These are phyloP conservation scores for Vanilla planifolia DNA, from an alignment of 106 monocot genomes.

Conservation along the genomic window DNA sequence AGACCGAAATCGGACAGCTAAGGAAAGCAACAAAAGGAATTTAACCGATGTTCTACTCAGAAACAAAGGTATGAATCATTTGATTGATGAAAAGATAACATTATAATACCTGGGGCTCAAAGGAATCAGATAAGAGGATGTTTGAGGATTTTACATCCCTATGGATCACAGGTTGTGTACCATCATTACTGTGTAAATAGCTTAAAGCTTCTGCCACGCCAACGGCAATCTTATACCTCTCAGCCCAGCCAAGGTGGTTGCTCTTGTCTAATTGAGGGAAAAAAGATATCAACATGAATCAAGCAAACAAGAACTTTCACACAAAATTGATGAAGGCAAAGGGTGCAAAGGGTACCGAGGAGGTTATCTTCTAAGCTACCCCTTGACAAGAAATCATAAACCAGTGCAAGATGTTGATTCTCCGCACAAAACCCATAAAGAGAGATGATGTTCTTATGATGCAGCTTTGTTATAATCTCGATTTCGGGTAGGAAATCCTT, in stretches of 20 bases:
- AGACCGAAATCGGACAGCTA: conserved; percentile 83
- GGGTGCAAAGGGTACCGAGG: conserved; percentile 24
- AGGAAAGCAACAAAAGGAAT: conserved; percentile 1
- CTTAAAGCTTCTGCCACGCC: conserved; percentile 62
- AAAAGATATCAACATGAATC: not conserved
- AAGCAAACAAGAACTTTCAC: not conserved
- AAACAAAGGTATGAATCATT: too few species aligned
- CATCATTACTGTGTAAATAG: conserved; percentile 45
- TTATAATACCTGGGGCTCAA: conserved; percentile 56
- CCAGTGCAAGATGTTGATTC: conserved; percentile 39
- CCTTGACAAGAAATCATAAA: conserved; percentile 58
- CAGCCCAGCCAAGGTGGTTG: conserved; percentile 40
- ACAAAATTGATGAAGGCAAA: not conserved
- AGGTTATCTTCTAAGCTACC: conserved; percentile 75
- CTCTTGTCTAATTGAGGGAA: conserved; percentile 5
- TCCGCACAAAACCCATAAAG: conserved; percentile 71
- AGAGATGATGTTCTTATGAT: conserved; percentile 63
- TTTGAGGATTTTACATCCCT: conserved; percentile 95
- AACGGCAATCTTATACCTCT: conserved; percentile 58
- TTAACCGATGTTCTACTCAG: not conserved
- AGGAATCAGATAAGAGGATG: conserved; percentile 59
- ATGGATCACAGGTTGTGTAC: conserved; percentile 52
- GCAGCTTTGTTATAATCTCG: conserved; percentile 57
- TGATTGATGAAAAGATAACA: not conserved
- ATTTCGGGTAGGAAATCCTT: conserved; percentile 58